Base-by-base conservation (phyloP, 805 yeast species). In the Torulaspora quercuum region DNA sequence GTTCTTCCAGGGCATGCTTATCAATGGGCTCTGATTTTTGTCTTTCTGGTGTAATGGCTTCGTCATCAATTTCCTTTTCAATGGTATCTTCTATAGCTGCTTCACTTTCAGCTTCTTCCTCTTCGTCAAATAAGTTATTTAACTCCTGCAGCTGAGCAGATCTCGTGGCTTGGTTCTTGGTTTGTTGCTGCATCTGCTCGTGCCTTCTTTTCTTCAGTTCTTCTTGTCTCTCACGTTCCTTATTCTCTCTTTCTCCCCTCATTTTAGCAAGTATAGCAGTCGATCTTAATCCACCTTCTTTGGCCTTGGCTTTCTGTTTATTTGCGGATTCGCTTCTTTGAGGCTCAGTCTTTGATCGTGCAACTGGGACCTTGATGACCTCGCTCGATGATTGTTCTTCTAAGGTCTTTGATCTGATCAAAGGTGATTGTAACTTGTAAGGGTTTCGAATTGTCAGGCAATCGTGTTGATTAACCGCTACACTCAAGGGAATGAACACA, bases 211-310 rank as follows among this genome's bases (percentile, higher is more conserved):
- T 48, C 22, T 41, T 31, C 34, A 59, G 33, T 35, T 56, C 63
- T 17, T 45, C 43, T 13, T 50, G 56, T 29, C 64, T 50, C 17
- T 44, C 42, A 10, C 39, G 38, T 27, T 59, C 64, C 35, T 55
- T 57, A 9, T 43, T 49, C 33, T 58, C 61, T 39, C 63, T 49
- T 15, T 48, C 55, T 23, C 50, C 46, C 27, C 57, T 49, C 64
- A 58, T 59, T 35, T 48, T 54, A 1, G 55, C 61, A 18, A 57
- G 46, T 7, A 59, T 42, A 7, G 48, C 60, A 3, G 63, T 59
- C 1, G 64, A 58, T 37, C 52, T 51, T 16, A 59, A 44, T 1
- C 57, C 57, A 23, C 37, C 44, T 10, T 41, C 44, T 20, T 50
- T 48, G 11, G 36, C 15, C 33, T 41, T 43, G 16, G 46, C 31